Evolutionary conservation across 106 monocot genomes (phyloP).

Genomic region (Apostasia ramifera): DNA sequence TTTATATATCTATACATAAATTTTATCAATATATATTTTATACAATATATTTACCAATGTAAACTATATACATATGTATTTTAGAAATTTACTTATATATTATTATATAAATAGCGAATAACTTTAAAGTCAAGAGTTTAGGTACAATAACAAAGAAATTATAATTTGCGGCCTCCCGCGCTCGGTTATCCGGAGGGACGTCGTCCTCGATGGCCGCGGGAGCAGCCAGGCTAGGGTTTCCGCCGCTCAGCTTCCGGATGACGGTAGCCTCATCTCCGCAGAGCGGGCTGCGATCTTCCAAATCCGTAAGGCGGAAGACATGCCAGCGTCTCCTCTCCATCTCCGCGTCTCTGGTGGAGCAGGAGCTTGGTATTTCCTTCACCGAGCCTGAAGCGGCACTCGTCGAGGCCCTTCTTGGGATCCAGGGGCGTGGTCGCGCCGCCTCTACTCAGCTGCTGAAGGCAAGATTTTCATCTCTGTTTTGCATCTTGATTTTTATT

Average conservation of each 20-base stretch:
- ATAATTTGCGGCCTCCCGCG: too few species aligned
- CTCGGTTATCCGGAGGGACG: not conserved
- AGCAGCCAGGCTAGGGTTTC: conserved; percentile 5
- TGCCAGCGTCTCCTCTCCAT: not conserved
- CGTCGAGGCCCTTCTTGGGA: conserved; percentile 62
- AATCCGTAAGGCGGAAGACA: not conserved
- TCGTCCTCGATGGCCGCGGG: conserved; percentile 11
- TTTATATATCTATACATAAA: too few species aligned
- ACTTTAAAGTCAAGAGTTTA: too few species aligned
- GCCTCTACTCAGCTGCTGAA: conserved; percentile 50
- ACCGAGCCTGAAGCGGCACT: conserved; percentile 46
- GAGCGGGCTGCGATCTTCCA: not conserved
- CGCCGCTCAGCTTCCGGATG: not conserved
- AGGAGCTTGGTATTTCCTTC: conserved; percentile 22
- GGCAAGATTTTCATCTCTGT: conserved; percentile 13
- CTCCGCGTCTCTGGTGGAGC: conserved; percentile 26
- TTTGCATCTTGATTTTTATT: not conserved
- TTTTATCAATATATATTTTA: too few species aligned
- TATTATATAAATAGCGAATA: too few species aligned
- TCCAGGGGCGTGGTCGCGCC: conserved; percentile 69
- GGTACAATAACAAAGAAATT: too few species aligned
- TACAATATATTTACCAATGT: too few species aligned
- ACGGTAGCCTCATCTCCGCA: not conserved
- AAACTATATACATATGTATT: too few species aligned
- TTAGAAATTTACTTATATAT: too few species aligned